These are phyloP conservation scores for Ogataea pilisensis DNA, from an alignment of 805 yeast species.

Conservation along the genomic window DNA sequence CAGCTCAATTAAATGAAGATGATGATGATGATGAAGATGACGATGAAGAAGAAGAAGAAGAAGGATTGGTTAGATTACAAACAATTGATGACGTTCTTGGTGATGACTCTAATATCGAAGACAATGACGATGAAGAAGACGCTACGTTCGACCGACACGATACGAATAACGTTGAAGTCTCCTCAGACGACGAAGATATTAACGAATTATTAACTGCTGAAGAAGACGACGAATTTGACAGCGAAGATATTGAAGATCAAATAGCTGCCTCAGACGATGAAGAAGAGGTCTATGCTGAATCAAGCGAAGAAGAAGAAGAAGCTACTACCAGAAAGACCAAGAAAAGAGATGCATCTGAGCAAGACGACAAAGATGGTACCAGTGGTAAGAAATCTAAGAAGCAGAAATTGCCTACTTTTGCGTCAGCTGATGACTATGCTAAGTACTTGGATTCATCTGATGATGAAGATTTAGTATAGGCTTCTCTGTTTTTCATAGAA, in stretches of 20 bases:
- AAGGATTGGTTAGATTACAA: conserved; percentile 25
- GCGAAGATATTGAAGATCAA: conserved; percentile 28
- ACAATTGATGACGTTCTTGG: conserved; percentile 30
- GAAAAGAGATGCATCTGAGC: conserved; percentile 18
- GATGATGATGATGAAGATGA: conserved; percentile 33
- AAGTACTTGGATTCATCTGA: conserved; percentile 65
- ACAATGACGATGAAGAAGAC: conserved; percentile 30
- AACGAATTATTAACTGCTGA: conserved; percentile 18
- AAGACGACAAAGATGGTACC: conserved; percentile 14
- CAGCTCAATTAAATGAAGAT: conserved; percentile 26
- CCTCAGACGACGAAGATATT: conserved; percentile 26
- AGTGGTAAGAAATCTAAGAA: conserved; percentile 43
- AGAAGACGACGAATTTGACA: conserved; percentile 17
- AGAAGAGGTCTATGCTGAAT: conserved; percentile 26
- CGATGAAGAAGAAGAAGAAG: conserved; percentile 36
- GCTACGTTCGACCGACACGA: conserved; percentile 24
- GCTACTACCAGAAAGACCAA: conserved; percentile 9
- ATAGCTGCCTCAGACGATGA: conserved; percentile 25
- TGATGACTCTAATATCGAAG: conserved; percentile 30
- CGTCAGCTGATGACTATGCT: conserved; percentile 84
- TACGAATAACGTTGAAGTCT: conserved; percentile 21
- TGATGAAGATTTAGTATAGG: conserved; percentile 31
- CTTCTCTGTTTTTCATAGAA: too few species aligned
- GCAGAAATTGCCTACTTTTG: conserved; percentile 76
- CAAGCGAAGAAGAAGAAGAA: conserved; percentile 12